Base-by-base conservation (phyloP, 768 basidiomycete species). In the Termitomyces sp. region DNA sequence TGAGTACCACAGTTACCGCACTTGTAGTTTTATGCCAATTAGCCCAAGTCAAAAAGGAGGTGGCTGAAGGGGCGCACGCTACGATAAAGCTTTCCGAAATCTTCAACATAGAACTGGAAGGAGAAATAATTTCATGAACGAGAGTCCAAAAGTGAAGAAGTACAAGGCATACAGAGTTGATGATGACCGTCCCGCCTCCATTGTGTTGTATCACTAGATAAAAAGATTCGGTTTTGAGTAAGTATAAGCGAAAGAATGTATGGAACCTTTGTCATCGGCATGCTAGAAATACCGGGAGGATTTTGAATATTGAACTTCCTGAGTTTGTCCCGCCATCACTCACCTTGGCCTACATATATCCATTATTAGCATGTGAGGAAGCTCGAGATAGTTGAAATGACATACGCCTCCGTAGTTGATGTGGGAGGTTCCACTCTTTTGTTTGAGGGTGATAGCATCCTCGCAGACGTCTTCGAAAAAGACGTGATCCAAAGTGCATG, bases 61-160 rank as follows among this genome's bases (percentile, higher is more conserved):
- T 27, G 2, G 20, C 22, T 20, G 29, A 49, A 53, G 7, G 23
- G 9, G 47, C 66, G 23, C 49, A 70, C 68, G 57, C 69, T 70
- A 18, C 72, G 68, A 54, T 73, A 74, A 47, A 74, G 64, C 54
- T 74, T 74, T 31, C 72, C 72, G 49, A 73, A 73, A 60, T 73
- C 68, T 60, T 73, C 71, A 10, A 66, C 71, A 47, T 74, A 74
- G 70, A 74, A 74, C 71, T 73, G 35, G n/a, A n/a, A 27, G 10
- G 10, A 23, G 11, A 12, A 36, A 16, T 22, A 6, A 13, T 10
- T 54, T 13, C 7, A 42, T 48, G 1, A 18, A 22, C 40, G 12
- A 32, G 2, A 13, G 20, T 9, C 6, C 22, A 46, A 31, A 22
- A 45, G 11, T 42, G 22, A 2, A 18, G 23, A 16, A 15, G 13